Evolutionary conservation across 2,329 filamentous ascomycete genomes (phyloP), one percentile per base, ranked within the genome.

Genomic region (Aurifilum marmelostoma): DNA sequence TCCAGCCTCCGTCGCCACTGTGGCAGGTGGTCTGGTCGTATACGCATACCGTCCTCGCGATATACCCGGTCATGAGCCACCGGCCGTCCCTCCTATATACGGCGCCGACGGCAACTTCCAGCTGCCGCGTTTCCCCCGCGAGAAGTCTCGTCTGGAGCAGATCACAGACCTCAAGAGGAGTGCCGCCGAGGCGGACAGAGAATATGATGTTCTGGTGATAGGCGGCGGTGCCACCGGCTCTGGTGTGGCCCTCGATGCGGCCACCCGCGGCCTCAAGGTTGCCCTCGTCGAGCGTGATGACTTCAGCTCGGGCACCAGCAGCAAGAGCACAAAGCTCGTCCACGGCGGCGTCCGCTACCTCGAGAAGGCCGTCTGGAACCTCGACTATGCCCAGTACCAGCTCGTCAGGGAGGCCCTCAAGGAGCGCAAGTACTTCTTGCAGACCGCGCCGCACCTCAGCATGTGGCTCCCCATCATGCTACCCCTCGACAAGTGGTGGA

Each of bases 311-410:
- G 92, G 92, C 39, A 95, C 92, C 54, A 94, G 91, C 82, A 93
- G 91, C 79, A 95, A 95, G 83, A 94, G 91, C 81, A 96, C 92
- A 63, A 96, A 96, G 81, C 85, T 96, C 66, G 92, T 96, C 24
- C 92, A 96, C 80, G 92, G 92, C 73, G 92, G 92, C 76, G 92
- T 96, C 70, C 88, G 92, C 73, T 96, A 95, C 77, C 84, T 96
- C 69, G 92, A 96, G 79, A 96, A 96, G 83, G 92, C 92, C 67
- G 89, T 96, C 63, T 93, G 90, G 89, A 92, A 94, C 78, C 83
- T 95, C 75, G 92, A 96, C 79, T 94, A 94, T 78, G 90, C 89
- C 73, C 92, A 96, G 85, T 92, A 93, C 76, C 84, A 90, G 76
- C 86, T 96, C 61, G 92, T 96, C 75, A 91, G 90, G 78, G 92